phyloP scores from a whole-genome alignment of 192 early-diverging fungal species.

The Coemansia sp. region DNA sequence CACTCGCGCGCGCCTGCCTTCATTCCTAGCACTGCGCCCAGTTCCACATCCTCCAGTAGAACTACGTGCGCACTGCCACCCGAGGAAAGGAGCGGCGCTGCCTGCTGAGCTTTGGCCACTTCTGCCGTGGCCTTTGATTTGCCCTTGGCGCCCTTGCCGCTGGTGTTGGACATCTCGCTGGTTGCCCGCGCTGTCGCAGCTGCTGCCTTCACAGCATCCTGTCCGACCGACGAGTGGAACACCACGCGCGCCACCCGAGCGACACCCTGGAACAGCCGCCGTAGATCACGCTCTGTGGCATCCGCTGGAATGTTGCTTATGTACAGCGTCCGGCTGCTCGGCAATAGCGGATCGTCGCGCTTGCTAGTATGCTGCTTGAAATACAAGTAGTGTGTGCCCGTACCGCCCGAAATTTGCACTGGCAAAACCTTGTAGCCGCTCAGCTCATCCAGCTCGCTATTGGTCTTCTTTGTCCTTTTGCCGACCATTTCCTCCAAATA shows the following conservation, averaged over 20 bases:
- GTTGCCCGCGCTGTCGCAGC: slow-evolving; percentile 32
- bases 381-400: slow-evolving; percentile 55
- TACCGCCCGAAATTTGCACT: slow-evolving; percentile 30
- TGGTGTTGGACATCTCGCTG: slow-evolving; percentile 33
- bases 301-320: slow-evolving; percentile 69
- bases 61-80: slow-evolving; percentile 68
- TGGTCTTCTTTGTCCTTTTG: slow-evolving; percentile 18
- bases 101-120: slow-evolving; percentile 18
- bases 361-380: slow-evolving; percentile 56
- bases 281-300: slow-evolving; percentile 63
- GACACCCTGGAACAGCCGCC: slow-evolving; percentile 60
- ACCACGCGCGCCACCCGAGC: slow-evolving; percentile 56
- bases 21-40: slow-evolving; percentile 65
- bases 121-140: slow-evolving; percentile 23
- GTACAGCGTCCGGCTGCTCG: slow-evolving; percentile 64
- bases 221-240: slow-evolving; percentile 54
- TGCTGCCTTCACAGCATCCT: slow-evolving; percentile 17
- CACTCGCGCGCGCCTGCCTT: slow-evolving; percentile 43
- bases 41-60: slow-evolving; percentile 65
- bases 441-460: slow-evolving; percentile 46
- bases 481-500: slow-evolving; percentile 15
- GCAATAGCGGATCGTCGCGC: slow-evolving; percentile 48
- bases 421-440: slow-evolving; percentile 58
- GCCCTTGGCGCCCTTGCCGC: slow-evolving; percentile 27
- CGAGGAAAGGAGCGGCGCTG: slow-evolving; percentile 49